Conservation (phyloP, 352 stramenopile genomes). For the Globisporangium rhizosaccharum region DNA sequence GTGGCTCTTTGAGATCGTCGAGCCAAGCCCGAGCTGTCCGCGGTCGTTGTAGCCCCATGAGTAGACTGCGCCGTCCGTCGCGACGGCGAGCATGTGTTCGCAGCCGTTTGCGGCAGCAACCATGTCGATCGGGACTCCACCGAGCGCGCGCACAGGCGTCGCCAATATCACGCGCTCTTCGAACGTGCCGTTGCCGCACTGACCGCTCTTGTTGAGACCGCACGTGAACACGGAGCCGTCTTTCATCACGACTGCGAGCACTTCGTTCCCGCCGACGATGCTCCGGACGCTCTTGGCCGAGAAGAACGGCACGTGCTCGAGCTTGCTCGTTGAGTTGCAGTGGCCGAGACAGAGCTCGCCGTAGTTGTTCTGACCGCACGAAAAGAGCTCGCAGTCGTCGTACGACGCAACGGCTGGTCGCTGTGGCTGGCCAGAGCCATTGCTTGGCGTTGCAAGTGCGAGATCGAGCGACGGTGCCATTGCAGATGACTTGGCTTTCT, state of each 20-base stretch:
- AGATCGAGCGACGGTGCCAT: slow-evolving; percentile 2
- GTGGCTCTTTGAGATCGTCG: slow-evolving; percentile 84
- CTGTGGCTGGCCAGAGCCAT: slow-evolving; percentile 4
- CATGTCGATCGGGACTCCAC: slow-evolving; percentile 59
- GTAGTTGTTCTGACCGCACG: slow-evolving; percentile 88
- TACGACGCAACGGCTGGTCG: slow-evolving; percentile 27
- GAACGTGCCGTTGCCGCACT: slow-evolving; percentile 86
- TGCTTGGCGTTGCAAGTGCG: neutral
- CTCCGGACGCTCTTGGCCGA: slow-evolving; percentile 69
- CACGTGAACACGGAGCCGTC: slow-evolving; percentile 77
- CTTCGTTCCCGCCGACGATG: slow-evolving; percentile 79
- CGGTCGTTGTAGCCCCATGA: slow-evolving; percentile 88
- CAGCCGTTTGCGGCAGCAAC: slow-evolving; percentile 80
- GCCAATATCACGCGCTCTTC: slow-evolving; percentile 79
- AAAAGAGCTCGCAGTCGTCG: slow-evolving; percentile 86
- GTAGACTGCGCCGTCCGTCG: slow-evolving; percentile 70
- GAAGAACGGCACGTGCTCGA: slow-evolving; percentile 83
- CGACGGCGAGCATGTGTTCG: slow-evolving; percentile 83
- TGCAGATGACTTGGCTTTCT: slow-evolving; percentile 21
- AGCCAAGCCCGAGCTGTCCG: slow-evolving; percentile 75
- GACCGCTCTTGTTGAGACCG: slow-evolving; percentile 84
- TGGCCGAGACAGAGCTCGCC: slow-evolving; percentile 81
- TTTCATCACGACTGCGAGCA: slow-evolving; percentile 81
- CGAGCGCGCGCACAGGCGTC: slow-evolving; percentile 61
- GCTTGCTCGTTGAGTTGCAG: slow-evolving; percentile 83